Conservation (phyloP, 257 asterid species). For the Solanum pinnatisectum region DNA sequence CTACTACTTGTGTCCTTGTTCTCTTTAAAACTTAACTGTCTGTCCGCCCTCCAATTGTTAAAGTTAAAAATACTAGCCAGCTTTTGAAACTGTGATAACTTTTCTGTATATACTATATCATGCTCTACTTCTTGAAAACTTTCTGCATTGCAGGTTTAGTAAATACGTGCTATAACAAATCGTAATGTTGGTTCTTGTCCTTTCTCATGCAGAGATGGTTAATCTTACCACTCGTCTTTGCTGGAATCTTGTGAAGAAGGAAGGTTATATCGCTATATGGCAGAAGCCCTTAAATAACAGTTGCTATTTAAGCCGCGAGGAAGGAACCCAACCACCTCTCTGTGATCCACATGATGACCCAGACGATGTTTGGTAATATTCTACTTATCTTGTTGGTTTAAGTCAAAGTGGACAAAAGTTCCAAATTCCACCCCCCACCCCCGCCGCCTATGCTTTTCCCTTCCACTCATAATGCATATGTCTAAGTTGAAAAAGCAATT, state of each 20-base stretch:
- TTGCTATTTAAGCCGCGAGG: constrained; percentile 77
- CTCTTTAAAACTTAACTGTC: not conserved
- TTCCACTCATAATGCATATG: not conserved
- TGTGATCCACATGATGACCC: constrained; percentile 85
- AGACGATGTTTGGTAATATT: constrained; percentile 54
- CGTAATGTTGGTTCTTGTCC: not conserved
- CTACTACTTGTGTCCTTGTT: not conserved
- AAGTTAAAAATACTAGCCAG: not conserved
- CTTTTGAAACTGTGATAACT: not conserved
- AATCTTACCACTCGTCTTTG: constrained; percentile 73
- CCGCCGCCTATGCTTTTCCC: not conserved
- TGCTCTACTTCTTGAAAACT: not conserved
- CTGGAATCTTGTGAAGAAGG: constrained; percentile 92
- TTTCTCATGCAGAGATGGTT: constrained; percentile 58
- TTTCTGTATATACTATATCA: not conserved
- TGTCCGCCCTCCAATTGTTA: not conserved
- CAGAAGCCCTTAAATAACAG: constrained; percentile 79
- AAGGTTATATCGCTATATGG: constrained; percentile 93
- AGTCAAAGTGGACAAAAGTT: not conserved
- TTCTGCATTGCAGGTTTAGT: not conserved
- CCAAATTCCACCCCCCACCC: not conserved
- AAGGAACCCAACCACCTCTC: constrained; percentile 62
- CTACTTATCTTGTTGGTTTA: not conserved
- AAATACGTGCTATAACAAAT: not conserved
- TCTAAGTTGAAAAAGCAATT: not conserved